phyloP scores from a whole-genome alignment of 768 basidiomycete species.

The Rhodotorula toruloides region DNA sequence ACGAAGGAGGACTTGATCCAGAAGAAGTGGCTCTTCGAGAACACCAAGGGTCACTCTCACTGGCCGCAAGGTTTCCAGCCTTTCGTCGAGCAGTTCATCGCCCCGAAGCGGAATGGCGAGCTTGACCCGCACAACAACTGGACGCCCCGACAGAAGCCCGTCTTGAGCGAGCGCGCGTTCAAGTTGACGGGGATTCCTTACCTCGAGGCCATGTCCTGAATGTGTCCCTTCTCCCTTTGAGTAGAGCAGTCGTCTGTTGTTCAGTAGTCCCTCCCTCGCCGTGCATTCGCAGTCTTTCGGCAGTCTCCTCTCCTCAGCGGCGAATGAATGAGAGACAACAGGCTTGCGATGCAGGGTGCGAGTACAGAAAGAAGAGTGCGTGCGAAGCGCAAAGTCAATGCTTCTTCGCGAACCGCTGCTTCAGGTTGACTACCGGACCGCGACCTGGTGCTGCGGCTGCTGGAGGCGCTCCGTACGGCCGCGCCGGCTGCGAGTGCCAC shows the following conservation, averaged over 20 bases:
- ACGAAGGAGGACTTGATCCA: conserved; percentile 9
- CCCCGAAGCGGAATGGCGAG: conserved; percentile 15
- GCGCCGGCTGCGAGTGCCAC: not conserved
- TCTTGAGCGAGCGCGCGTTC: conserved; percentile 19
- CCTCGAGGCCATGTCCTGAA: no score
- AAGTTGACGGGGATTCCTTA: conserved; percentile 24
- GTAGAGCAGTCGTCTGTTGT: no score
- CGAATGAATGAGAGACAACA: no score
- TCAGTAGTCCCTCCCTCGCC: no score
- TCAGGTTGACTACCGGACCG: not conserved
- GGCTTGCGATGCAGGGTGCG: no score
- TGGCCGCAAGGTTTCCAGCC: conserved; percentile 28
- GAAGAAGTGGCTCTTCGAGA: conserved; percentile 19
- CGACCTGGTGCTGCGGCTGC: not conserved
- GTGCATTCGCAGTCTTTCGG: no score
- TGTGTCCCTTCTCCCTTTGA: no score
- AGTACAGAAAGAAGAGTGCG: no score
- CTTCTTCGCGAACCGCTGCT: not conserved
- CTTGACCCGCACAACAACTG: conserved; percentile 21
- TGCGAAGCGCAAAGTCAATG: no score
- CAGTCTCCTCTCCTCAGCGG: no score
- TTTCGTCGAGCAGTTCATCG: conserved; percentile 6
- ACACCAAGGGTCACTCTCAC: conserved; percentile 18
- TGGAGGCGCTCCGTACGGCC: not conserved
- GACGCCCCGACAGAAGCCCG: conserved; percentile 12